Conservation (phyloP, 768 basidiomycete species). For the Tremella mesenterica region DNA sequence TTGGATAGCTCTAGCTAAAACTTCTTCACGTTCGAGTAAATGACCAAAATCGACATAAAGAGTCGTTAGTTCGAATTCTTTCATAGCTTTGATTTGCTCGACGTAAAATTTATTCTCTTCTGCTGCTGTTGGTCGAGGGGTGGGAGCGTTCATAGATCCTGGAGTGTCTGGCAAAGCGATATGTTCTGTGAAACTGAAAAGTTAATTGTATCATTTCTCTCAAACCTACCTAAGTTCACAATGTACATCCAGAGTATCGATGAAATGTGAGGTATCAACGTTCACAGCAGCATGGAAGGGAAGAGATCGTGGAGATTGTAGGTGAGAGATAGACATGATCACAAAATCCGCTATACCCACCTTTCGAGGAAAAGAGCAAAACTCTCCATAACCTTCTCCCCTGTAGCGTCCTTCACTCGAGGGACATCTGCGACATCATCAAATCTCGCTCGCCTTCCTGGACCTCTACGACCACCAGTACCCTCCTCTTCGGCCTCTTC, state of each 20-base stretch:
- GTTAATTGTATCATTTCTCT: too few relatives aligned
- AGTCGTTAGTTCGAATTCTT: conserved; percentile 85
- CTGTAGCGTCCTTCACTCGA: conserved; percentile 83
- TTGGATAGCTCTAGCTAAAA: conserved; percentile 85
- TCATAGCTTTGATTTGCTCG: conserved; percentile 90
- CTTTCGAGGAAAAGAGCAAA: conserved; percentile 86
- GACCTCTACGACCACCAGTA: conserved; percentile 9
- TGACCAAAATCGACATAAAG: conserved; percentile 95
- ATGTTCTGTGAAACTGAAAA: conserved; percentile 75
- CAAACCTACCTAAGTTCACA: too few relatives aligned
- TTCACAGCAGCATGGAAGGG: too few relatives aligned
- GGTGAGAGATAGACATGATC: background rate
- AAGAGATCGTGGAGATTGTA: too few relatives aligned
- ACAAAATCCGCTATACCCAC: conserved; percentile 48
- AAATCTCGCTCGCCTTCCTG: conserved; percentile 8
- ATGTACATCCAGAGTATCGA: too few relatives aligned
- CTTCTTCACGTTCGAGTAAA: conserved; percentile 78
- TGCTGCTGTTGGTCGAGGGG: conserved; percentile 27
- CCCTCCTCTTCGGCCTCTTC: conserved; percentile 1
- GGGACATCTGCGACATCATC: conserved; percentile 56
- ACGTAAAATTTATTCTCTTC: conserved; percentile 69
- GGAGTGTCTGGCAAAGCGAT: conserved; percentile 72
- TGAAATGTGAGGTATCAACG: too few relatives aligned
- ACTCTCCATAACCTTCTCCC: conserved; percentile 85
- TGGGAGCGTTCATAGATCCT: conserved; percentile 50